A percentile compares a stretch with the other conserved stretches of the same genome.
These are phyloP conservation scores for Ballota nigra DNA, from an alignment of 257 asterid species.

Conservation along the genomic window DNA sequence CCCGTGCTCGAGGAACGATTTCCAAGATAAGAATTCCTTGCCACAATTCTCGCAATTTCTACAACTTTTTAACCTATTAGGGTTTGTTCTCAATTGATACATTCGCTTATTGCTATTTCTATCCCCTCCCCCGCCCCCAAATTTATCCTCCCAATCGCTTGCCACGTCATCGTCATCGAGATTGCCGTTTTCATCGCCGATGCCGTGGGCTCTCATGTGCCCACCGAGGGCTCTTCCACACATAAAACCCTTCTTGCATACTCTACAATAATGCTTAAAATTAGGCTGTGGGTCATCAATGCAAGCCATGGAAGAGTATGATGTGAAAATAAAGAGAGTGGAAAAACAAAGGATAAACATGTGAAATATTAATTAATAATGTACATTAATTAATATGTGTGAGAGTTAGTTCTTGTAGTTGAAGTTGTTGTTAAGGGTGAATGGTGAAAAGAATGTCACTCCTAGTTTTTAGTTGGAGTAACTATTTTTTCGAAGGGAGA, in stretches of 20 bases:
- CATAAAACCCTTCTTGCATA: slow-evolving; percentile 93
- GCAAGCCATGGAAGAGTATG: slow-evolving; percentile 29
- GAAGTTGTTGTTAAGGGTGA: slow-evolving; percentile 49
- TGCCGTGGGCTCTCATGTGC: slow-evolving; percentile 96
- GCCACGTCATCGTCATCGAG: slow-evolving; percentile 61
- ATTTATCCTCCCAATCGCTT: slow-evolving; percentile 74
- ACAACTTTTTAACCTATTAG: slow-evolving; percentile 71
- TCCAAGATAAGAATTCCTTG: slow-evolving; percentile 85
- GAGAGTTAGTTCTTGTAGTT: slow-evolving; percentile 45
- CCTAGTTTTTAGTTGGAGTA: slow-evolving; percentile 68
- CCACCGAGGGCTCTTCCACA: slow-evolving; percentile 96
- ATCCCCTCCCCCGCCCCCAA: slow-evolving; percentile 27
- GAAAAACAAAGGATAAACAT: not conserved
- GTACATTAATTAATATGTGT: not conserved
- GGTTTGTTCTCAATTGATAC: slow-evolving; percentile 83
- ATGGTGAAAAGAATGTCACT: slow-evolving; percentile 44
- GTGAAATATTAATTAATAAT: not conserved
- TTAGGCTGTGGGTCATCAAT: slow-evolving; percentile 52
- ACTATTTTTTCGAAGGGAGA: slow-evolving; percentile 38
- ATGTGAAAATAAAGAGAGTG: not conserved
- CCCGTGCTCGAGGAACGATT: slow-evolving; percentile 90
- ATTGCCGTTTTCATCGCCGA: slow-evolving; percentile 55
- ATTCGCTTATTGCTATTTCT: slow-evolving; percentile 48
- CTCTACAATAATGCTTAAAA: slow-evolving; percentile 78
- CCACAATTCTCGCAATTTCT: slow-evolving; percentile 85